phyloP scores from a whole-genome alignment of 768 basidiomycete species.

The Pulveroboletus sp. region DNA sequence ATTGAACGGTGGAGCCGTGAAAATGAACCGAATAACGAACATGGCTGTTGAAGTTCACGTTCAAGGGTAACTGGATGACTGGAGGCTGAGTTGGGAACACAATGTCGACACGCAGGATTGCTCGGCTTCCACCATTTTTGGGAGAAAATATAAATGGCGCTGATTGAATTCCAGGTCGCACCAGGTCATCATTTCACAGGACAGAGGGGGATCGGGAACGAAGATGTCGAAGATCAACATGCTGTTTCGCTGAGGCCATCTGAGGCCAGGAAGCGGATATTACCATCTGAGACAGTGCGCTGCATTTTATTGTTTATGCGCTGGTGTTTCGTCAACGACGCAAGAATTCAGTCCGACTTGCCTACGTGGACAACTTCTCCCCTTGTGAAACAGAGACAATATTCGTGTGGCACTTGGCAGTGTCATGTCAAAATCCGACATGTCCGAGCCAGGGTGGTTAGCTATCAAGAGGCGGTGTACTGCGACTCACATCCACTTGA shows the following conservation, averaged over 20 bases:
- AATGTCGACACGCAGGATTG: not conserved
- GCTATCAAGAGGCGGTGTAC: conserved; percentile 6
- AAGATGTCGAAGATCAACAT: not conserved
- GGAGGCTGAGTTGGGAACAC: too few species aligned
- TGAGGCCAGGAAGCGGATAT: not conserved
- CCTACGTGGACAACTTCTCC: not conserved
- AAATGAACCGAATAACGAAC: too few species aligned
- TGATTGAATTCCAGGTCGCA: not conserved
- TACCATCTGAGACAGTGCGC: not conserved
- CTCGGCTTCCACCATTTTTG: not conserved
- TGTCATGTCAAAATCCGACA: conserved; percentile 7
- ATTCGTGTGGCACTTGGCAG: not conserved
- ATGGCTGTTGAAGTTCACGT: too few species aligned
- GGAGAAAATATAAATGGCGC: not conserved
- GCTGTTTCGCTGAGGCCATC: conserved; percentile 1
- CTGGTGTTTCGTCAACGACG: not conserved
- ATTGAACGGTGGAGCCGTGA: too few species aligned
- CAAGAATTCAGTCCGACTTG: not conserved
- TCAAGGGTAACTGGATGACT: too few species aligned
- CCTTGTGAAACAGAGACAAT: conserved; percentile 5
- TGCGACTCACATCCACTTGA: conserved; percentile 1
- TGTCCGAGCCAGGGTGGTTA: conserved; percentile 1
- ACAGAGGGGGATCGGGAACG: not conserved
- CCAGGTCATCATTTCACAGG: not conserved
- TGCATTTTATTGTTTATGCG: conserved; percentile 1